phyloP scores from a whole-genome alignment of 2,329 filamentous ascomycete genomes.

The Apiospora kogelbergensis region DNA sequence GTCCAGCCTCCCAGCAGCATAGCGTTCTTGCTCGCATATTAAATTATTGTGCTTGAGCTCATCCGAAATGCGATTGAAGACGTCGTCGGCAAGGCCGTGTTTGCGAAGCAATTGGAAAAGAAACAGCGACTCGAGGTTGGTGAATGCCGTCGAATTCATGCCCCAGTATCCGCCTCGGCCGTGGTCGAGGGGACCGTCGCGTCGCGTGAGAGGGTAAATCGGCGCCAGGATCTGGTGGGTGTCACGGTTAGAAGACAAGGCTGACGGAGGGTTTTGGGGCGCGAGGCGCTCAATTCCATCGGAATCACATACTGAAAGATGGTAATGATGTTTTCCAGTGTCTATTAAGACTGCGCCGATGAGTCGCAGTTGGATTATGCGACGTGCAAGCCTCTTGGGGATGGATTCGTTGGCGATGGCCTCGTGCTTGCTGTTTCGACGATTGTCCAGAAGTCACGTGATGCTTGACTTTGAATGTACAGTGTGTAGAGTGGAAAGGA shows the following conservation, averaged over 20 bases:
- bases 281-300: conserved; percentile 16
- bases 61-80: conserved; percentile 72
- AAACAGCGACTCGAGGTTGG: conserved; percentile 81
- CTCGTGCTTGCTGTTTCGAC: not conserved
- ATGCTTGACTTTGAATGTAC: conserved; percentile 20
- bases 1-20: conserved; percentile 71
- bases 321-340: conserved; percentile 16
- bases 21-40: conserved; percentile 68
- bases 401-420: conserved; percentile 18
- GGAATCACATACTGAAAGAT: conserved; percentile 26
- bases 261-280: conserved; percentile 11
- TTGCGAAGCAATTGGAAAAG: conserved; percentile 77
- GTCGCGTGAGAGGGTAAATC: conserved; percentile 52
- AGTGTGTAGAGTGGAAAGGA: not conserved
- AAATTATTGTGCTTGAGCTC: conserved; percentile 72
- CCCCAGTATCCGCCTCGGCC: conserved; percentile 55
- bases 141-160: conserved; percentile 66
- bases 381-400: conserved; percentile 11
- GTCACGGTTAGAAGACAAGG: conserved; percentile 24
- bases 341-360: conserved; percentile 25
- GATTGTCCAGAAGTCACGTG: conserved; percentile 2
- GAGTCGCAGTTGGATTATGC: conserved; percentile 13
- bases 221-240: conserved; percentile 51
- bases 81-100: conserved; percentile 63
- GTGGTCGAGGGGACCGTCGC: conserved; percentile 54